These are phyloP conservation scores for Sporothrix dimorphospora DNA, from an alignment of 2,329 filamentous ascomycete species.

Conservation along the genomic window DNA sequence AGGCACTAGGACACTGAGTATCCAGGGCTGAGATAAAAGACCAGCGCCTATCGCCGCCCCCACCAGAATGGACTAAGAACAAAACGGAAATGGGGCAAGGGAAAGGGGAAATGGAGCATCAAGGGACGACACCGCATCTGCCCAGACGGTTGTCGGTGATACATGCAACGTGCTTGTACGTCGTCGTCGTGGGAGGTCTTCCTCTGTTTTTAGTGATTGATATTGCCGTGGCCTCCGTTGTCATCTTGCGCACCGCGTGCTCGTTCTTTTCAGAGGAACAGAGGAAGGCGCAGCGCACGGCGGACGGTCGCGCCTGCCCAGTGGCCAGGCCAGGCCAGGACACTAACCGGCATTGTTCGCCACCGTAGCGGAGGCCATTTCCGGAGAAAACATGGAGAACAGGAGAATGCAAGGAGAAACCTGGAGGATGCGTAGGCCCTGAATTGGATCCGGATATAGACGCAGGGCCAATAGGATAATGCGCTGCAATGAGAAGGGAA, in stretches of 20 bases:
- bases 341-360: not conserved
- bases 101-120: slow-evolving; percentile 9
- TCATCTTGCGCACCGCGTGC: not conserved
- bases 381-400: slow-evolving; percentile 18
- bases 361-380: slow-evolving; percentile 1
- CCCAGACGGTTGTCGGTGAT: not conserved
- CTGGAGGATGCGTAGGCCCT: not conserved
- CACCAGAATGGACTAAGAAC: not conserved
- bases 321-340: not conserved
- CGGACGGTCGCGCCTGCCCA: not conserved
- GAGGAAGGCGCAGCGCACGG: not conserved
- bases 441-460: not conserved
- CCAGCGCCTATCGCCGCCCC: slow-evolving; percentile 17
- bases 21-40: not conserved
- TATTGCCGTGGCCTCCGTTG: not conserved
- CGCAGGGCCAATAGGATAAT: not conserved
- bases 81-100: slow-evolving; percentile 5
- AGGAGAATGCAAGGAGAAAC: not conserved
- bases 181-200: not conserved
- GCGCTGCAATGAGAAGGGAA: not conserved
- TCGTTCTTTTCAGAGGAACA: not conserved
- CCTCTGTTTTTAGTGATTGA: not conserved
- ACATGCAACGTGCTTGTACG: not conserved
- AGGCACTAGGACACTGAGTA: slow-evolving; percentile 20
- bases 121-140: not conserved